Base-by-base conservation (phyloP, 306 rosid species). In the Castanospermum australe region DNA sequence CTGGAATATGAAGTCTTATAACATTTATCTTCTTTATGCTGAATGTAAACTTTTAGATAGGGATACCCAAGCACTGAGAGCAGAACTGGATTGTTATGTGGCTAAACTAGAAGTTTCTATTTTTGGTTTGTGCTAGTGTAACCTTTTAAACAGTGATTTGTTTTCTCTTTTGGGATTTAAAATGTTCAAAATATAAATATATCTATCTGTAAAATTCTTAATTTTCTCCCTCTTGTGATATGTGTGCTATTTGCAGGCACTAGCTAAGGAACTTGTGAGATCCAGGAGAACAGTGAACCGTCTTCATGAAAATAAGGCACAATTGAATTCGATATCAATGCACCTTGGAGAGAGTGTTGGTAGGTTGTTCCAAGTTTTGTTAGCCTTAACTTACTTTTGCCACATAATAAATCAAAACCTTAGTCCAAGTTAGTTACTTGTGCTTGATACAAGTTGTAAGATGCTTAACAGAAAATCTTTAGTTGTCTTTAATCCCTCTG, bases 321-420 rank as follows among this genome's bases (percentile, higher is more conserved):
- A 96, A 63, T 80, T 96, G 84, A 96, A 91, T 86, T 96, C 99
- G 30, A 95, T 93, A 89, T 93, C 99, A 42, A 95, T 95, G 99
- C 99, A 95, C 85, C 98, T 95, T 66, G 99, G 99, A 25, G 99
- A 95, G 88, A 95, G 99, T 77, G 98, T 93, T 78, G 99, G 99
- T 95, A 91, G n/a, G 86, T 51, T 67, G n/a, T 67, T 45, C 78
- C 52, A 8, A 72, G 51, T 81, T 80, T 71, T 24, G 11, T 52
- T 57, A 21, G 20, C 64, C 15, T 12, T 71, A 30, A 48, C 35
- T 2, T 67, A 41, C n/a, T 47, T 28, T 64, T 32, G 3, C 56
- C 12, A 0, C 42, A 45, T 36, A 71, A 12, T 8, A 18, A 32
- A 30, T 44, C n/a, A 21, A 47, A 67, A 21, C 25, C 59, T 69